These are phyloP conservation scores for Pyricularia grisea DNA, from an alignment of 2,329 filamentous ascomycete genomes.

Conservation along the genomic window DNA sequence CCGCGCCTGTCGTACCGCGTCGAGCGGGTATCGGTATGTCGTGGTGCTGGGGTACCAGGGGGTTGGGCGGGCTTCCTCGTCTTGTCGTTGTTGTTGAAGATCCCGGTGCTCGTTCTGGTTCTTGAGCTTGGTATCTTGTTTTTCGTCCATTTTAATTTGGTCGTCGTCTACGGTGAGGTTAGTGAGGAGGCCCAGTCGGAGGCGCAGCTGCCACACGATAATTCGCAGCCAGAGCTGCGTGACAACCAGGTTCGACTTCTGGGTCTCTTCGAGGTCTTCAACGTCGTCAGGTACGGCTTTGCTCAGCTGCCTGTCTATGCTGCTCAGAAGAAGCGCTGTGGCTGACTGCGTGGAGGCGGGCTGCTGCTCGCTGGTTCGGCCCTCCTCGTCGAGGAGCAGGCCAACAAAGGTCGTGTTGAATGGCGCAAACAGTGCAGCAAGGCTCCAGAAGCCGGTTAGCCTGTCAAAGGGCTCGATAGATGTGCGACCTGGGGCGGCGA, in stretches of 20 bases:
- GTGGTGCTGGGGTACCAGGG: constrained; percentile 17
- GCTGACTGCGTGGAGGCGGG: not conserved
- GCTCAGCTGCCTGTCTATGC: constrained; percentile 25
- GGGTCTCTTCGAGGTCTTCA: constrained; percentile 29
- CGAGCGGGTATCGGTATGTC: constrained; percentile 32
- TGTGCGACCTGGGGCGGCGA: not conserved
- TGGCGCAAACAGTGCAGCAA: constrained; percentile 29
- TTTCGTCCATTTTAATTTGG: constrained; percentile 1
- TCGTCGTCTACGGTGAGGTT: constrained; percentile 9
- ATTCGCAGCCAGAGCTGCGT: constrained; percentile 36
- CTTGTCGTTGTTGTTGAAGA: too few species aligned
- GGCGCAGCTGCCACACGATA: constrained; percentile 33
- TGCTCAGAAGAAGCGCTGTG: constrained; percentile 4
- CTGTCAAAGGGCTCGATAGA: not conserved
- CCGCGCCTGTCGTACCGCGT: constrained; percentile 28
- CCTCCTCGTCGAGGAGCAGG: constrained; percentile 24
- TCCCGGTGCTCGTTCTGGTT: not conserved
- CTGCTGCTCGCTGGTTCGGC: constrained; percentile 13
- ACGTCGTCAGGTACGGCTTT: constrained; percentile 15
- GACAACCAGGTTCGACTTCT: constrained; percentile 32
- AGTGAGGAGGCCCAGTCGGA: constrained; percentile 30
- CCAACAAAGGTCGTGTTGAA: constrained; percentile 33
- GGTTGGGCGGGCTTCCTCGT: not conserved
- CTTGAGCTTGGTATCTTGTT: not conserved
- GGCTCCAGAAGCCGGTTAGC: constrained; percentile 27